These are phyloP conservation scores for Odontarrhena argentea DNA, from an alignment of 345 rosid genomes.

Conservation along the genomic window DNA sequence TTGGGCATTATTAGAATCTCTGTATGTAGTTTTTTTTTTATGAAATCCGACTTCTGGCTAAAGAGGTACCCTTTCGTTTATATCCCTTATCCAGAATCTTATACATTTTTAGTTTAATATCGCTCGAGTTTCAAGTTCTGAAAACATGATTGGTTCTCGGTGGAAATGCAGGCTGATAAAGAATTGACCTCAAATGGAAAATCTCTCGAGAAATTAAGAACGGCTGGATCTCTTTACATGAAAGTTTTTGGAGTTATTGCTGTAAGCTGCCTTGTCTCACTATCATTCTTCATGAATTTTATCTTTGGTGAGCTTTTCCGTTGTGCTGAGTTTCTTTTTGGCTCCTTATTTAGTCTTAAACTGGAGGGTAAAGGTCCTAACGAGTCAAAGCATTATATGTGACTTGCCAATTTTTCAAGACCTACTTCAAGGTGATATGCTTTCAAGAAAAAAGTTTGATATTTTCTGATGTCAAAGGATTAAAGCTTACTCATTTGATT, in stretches of 20 bases:
- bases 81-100: neutral
- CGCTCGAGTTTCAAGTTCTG: too few relatives aligned
- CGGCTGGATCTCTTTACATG: conserved; percentile 94
- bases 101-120: neutral
- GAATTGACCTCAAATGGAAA: conserved; percentile 78
- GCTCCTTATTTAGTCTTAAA: too few relatives aligned
- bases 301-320: too few relatives aligned
- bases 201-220: conserved; percentile 91
- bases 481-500: neutral
- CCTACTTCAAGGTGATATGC: conserved; percentile 79
- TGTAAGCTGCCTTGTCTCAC: conserved; percentile 48
- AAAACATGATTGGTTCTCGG: conserved; percentile 3
- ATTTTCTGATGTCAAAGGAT: neutral
- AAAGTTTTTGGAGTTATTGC: conserved; percentile 95
- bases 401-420: conserved; percentile 90
- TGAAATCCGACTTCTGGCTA: conserved; percentile 93
- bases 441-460: conserved; percentile 18
- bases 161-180: conserved; percentile 67
- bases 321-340: too few relatives aligned
- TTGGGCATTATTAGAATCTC: conserved; percentile 91
- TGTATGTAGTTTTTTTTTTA: conserved; percentile 82
- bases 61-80: conserved; percentile 65
- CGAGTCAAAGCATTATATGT: too few relatives aligned
- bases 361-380: too few relatives aligned
- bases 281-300: too few relatives aligned